Base-by-base conservation (phyloP, 176 grass and related monocot genomes). In the Metroxylon sagu region DNA sequence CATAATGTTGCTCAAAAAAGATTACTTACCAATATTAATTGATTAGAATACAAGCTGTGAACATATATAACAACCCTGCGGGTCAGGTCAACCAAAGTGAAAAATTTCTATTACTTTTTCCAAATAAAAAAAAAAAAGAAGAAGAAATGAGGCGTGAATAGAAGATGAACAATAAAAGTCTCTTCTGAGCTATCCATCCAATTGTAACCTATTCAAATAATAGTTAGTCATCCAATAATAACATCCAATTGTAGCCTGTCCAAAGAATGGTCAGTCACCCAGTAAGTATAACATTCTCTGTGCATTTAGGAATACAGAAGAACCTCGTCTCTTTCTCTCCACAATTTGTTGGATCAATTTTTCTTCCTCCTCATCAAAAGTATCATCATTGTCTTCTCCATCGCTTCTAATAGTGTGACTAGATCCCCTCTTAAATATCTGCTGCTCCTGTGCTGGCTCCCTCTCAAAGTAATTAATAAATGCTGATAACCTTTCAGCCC, bases 251-350 rank as follows among this genome's bases (percentile, higher is more conserved):
- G 3, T 31, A 31, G 6, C 5, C 29, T 5, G 6, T 31, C 5
- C 35, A 43, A 43, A 43, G 35, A 43, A 14, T 43, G 0, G 35
- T 72, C 80, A 91, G 65, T 80, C 78, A 80, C 91, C 84, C 48
- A 78, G 64, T 68, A 78, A 91, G 76, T 80, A 83, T 62, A 97
- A 59, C 56, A 91, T 69, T 77, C 72, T 85, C 71, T 97, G 81
- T 15, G 86, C 93, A 72, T 97, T 77, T 62, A 86, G 64, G 26
- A 91, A 73, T 68, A 81, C 64, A 59, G 78, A 70, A 73, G 87
- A 97, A 55, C 93, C 87, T 72, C 85, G 78, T 68, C 75, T 97
- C 59, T 83, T 91, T 85, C 81, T 85, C 75, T 97, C 93, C 67
- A 97, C 55, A 83, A 97, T 88, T 64, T 92, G 87, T 60, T 91